Evolutionary conservation across 176 grass and related monocot genomes (phyloP), one percentile per base, ranked within the genome.

Genomic region (Aegilops longissima): DNA sequence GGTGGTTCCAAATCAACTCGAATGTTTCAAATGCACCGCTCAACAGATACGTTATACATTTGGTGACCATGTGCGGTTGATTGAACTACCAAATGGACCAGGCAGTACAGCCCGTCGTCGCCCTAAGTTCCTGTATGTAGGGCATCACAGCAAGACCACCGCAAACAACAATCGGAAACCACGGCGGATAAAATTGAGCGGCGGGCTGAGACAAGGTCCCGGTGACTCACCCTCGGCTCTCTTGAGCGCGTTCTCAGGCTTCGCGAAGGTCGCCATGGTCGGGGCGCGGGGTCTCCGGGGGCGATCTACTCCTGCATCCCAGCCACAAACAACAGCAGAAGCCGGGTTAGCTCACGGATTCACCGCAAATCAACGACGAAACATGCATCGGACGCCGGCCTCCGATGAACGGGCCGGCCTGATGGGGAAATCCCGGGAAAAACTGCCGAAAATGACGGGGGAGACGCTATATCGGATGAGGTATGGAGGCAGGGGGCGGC

Each of bases 241-340:
- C 92, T 99, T 99, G 11, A 99, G 84, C 51, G 97, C 97, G 77
- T 99, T 99, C 90, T 99, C 94, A 14, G 94, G 97, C 77, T 99
- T 99, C 8, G 87, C 93, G 79, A 99, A 94, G 49, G 93, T 99
- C 49, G 94, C 82, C 97, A 99, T 99, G 82, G 65, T 88, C 38
- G 73, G 24, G 85, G 64, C 31, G 29, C 88, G 49, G 29, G 83
- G 70, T 81, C 77, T 75, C 84, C 58, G 77, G 72, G 40, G 87
- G 76, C 85, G 89, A 91, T 72, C 90, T 88, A 85, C 82, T 44
- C 82, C 90, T 88, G 82, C 67, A 64, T 61, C 20, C 20, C 82
- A 73, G 24, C 21, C 69, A 40, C 69, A 79, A 77, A 6, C 45
- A 87, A 52, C 59, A 68, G 16, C 13, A 4, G 42, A 62, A 70